A percentile compares a stretch with the other conserved stretches of the same genome.
Conservation (phyloP, 2,329 filamentous ascomycete species). For the Xylaria sp. region DNA sequence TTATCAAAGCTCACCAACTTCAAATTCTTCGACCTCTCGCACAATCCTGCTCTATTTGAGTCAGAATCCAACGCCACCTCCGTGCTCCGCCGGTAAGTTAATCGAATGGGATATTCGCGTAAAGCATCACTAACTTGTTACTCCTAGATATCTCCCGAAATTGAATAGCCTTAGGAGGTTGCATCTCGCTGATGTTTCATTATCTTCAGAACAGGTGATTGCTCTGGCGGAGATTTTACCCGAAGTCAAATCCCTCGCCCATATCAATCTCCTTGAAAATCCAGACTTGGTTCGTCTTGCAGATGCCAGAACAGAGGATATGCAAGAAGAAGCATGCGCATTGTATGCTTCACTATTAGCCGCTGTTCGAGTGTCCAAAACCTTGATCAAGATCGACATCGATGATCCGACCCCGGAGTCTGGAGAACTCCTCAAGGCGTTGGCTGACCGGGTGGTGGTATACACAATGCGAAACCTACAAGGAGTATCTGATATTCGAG, state of each 20-base stretch:
- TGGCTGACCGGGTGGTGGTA: conserved; percentile 93
- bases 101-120: background rate
- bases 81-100: conserved; percentile 75
- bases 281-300: conserved; percentile 75
- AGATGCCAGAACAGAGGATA: conserved; percentile 78
- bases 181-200: conserved; percentile 84
- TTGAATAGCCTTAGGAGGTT: conserved; percentile 82
- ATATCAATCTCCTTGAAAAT: conserved; percentile 89
- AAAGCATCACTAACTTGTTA: conserved; percentile 31
- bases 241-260: conserved; percentile 81
- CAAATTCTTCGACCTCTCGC: conserved; percentile 90
- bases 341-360: conserved; percentile 92
- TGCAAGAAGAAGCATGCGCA: conserved; percentile 92
- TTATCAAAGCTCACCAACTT: conserved; percentile 76
- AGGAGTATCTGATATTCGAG: conserved; percentile 65
- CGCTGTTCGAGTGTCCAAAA: conserved; percentile 83
- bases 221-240: conserved; percentile 90
- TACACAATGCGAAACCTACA: conserved; percentile 95
- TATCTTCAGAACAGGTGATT: conserved; percentile 89
- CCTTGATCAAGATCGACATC: conserved; percentile 89
- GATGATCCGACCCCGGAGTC: conserved; percentile 83
- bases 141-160: conserved; percentile 77
- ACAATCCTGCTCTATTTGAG: conserved; percentile 84
- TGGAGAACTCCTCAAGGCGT: conserved; percentile 90
- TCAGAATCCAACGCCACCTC: conserved; percentile 77